Evolutionary conservation across 345 rosid species (phyloP).

Genomic region (Salix koriyanagi): DNA sequence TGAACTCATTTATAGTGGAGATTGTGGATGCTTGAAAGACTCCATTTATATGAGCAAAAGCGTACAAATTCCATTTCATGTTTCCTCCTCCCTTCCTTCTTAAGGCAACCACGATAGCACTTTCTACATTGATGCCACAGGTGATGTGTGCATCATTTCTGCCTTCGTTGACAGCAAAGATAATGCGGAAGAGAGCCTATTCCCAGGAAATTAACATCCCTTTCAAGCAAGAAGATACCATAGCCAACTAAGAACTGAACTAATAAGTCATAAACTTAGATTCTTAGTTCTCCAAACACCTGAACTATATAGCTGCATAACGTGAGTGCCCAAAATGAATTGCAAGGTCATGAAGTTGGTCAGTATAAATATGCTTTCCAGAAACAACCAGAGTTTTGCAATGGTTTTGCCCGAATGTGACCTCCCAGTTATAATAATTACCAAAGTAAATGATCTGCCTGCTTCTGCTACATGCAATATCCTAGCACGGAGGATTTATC

Average conservation of each 20-base stretch:
- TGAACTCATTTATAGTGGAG: not conserved
- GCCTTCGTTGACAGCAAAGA: not conserved
- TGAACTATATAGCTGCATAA: not conserved
- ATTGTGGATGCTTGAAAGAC: no score
- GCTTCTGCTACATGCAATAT: not conserved
- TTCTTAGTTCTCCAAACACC: not conserved
- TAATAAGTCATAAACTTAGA: not conserved
- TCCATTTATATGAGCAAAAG: not conserved
- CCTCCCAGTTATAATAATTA: not conserved
- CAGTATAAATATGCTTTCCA: not conserved
- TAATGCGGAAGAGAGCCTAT: not conserved
- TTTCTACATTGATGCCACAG: not conserved
- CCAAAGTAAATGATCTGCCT: not conserved
- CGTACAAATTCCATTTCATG: not conserved
- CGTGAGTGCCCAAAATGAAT: not conserved
- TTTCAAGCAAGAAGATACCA: not conserved
- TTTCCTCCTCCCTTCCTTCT: not conserved
- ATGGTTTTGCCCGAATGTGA: not conserved
- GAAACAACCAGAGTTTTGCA: not conserved
- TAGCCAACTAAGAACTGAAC: not conserved
- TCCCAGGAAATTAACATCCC: not conserved
- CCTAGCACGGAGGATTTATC: not conserved
- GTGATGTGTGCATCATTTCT: not conserved
- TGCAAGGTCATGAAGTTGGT: not conserved
- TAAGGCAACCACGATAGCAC: not conserved